Conservation (phyloP, 345 rosid species). For the Dimocarpus longan region DNA sequence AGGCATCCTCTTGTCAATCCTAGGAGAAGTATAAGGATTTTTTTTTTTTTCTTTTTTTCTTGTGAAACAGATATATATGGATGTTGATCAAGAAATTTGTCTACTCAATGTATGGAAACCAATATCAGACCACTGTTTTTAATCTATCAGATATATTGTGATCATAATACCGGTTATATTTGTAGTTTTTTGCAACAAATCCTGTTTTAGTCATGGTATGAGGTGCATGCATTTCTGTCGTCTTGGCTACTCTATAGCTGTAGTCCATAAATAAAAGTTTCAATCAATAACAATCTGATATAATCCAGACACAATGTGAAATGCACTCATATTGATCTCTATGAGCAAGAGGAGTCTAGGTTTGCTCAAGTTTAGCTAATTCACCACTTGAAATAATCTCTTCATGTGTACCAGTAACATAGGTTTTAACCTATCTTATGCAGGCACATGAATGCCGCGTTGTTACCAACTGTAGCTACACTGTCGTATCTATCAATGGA, state of each 20-base stretch:
- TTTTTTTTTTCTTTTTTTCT: not conserved
- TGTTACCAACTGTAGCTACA: not conserved
- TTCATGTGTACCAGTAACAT: not conserved
- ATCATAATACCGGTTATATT: not conserved
- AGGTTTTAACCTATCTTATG: not conserved
- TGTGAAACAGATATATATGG: not conserved
- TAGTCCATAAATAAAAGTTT: slow-evolving; percentile 1
- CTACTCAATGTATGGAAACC: not conserved
- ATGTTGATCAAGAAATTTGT: not conserved
- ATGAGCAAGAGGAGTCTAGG: not conserved
- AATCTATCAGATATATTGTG: not conserved
- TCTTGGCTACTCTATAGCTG: not conserved
- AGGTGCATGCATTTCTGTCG: not conserved
- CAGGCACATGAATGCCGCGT: not conserved
- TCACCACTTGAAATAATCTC: not conserved
- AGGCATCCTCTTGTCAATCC: too few species aligned
- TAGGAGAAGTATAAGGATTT: too few species aligned
- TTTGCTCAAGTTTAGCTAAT: not conserved
- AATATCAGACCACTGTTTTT: not conserved
- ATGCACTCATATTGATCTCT: not conserved
- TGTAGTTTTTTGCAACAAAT: not conserved
- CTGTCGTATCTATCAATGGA: not conserved
- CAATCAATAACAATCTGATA: not conserved
- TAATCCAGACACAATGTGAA: not conserved
- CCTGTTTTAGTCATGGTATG: not conserved